phyloP scores from a whole-genome alignment of 139 green algal genomes.

The Mychonastes homosphaera region DNA sequence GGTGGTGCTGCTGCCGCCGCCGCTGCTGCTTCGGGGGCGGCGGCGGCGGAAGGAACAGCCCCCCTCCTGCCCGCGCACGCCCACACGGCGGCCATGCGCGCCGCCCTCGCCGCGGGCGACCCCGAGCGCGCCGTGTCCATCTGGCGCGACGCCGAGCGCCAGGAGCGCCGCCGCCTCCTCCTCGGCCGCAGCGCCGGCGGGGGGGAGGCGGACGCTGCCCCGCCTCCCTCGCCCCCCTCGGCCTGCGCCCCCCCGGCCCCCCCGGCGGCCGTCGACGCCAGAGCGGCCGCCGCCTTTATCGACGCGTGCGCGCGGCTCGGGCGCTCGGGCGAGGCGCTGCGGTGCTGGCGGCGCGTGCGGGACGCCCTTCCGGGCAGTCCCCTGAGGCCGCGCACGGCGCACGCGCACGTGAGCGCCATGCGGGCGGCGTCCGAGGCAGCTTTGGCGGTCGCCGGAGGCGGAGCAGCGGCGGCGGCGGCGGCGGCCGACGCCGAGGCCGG shows the following conservation, averaged over 20 bases:
- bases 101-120: slow-evolving; percentile 53
- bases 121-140: slow-evolving; percentile 44
- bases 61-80: slow-evolving; percentile 66
- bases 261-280: no score
- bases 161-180: no score
- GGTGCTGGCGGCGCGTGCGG: slow-evolving; percentile 56
- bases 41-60: no score
- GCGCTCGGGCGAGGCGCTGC: slow-evolving; percentile 53
- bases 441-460: slow-evolving; percentile 43
- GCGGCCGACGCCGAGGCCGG: no score
- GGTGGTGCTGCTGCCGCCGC: no score
- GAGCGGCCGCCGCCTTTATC: no score
- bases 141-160: slow-evolving; percentile 16
- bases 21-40: no score
- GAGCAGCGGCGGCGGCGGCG: no score
- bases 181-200: no score
- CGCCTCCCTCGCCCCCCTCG: no score
- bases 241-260: no score
- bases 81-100: slow-evolving; percentile 81
- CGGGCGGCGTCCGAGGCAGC: slow-evolving; percentile 66
- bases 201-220: no score
- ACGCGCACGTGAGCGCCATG: slow-evolving; percentile 81
- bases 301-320: slow-evolving; percentile 48
- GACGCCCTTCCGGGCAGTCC: slow-evolving; percentile 24
- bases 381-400: slow-evolving; percentile 62